Conservation (phyloP, 306 rosid genomes). For the Prunus campanulata region DNA sequence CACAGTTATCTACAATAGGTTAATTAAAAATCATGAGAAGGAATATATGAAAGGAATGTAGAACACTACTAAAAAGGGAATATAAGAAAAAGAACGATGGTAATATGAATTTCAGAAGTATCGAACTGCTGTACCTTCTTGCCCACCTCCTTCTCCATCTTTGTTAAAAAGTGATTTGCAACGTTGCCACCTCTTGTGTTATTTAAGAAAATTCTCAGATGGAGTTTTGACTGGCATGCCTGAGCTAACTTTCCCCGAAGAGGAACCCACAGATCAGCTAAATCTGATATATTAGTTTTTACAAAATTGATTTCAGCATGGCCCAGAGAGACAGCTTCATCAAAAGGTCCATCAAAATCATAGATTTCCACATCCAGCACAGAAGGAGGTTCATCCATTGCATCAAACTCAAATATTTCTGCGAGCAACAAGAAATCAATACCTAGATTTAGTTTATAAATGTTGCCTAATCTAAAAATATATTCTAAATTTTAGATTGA, state of each 20-base stretch:
- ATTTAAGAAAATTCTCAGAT: conserved; percentile 80
- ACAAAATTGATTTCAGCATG: conserved; percentile 75
- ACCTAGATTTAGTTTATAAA: conserved; percentile 12
- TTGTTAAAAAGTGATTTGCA: conserved; percentile 70
- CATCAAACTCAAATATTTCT: conserved; percentile 98
- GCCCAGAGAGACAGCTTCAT: conserved; percentile 76
- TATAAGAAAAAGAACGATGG: conserved; percentile 11
- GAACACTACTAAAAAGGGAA: conserved; percentile 2
- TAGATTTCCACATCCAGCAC: conserved; percentile 76
- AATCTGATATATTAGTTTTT: conserved; percentile 77
- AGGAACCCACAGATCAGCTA: conserved; percentile 88
- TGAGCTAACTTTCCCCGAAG: conserved; percentile 85
- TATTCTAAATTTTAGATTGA: background rate
- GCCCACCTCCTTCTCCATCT: conserved; percentile 99
- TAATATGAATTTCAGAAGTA: conserved; percentile 19
- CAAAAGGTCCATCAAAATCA: conserved; percentile 94
- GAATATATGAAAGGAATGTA: conserved; percentile 17
- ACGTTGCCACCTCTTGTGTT: conserved; percentile 75
- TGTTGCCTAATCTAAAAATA: background rate
- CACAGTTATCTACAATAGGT: conserved; percentile 58
- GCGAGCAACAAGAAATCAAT: conserved; percentile 23
- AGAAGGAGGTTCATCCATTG: conserved; percentile 95
- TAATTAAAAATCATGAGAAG: conserved; percentile 15
- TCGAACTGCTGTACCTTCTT: conserved; percentile 61
- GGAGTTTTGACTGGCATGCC: conserved; percentile 81